phyloP scores from a whole-genome alignment of 163 green algal genomes.

The Scenedesmus sp. region DNA sequence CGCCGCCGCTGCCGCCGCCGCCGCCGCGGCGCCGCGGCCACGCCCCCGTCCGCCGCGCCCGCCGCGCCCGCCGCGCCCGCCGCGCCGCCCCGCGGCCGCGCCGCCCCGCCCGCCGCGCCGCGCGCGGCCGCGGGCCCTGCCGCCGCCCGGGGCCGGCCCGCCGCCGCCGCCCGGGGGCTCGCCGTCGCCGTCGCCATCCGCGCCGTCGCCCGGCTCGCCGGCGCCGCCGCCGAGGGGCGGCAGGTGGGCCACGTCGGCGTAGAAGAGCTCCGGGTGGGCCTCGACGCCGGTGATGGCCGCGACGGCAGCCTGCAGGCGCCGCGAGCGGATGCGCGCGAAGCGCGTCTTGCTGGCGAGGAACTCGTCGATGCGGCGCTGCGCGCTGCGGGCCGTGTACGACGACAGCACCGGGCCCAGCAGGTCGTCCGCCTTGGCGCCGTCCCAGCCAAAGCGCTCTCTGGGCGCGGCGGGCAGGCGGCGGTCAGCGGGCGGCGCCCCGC shows the following conservation, averaged over 20 bases:
- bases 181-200: neutral
- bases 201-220: neutral
- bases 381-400: slow-evolving; percentile 69
- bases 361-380: slow-evolving; percentile 80
- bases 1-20: neutral
- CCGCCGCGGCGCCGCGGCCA: neutral
- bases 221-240: neutral
- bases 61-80: neutral
- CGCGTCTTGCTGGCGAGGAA: slow-evolving; percentile 82
- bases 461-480: too few species aligned
- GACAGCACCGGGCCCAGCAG: slow-evolving; percentile 82
- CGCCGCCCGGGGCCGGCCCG: neutral
- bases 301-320: slow-evolving; percentile 69
- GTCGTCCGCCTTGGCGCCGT: slow-evolving; percentile 66
- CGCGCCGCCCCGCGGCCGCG: neutral
- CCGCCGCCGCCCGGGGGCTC: neutral
- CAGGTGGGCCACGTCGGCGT: slow-evolving; percentile 9
- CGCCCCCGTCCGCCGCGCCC: neutral
- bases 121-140: neutral
- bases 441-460: slow-evolving; percentile 67
- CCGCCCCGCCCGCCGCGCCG: neutral
- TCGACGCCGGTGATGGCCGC: slow-evolving; percentile 29
- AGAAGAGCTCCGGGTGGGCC: slow-evolving; percentile 33
- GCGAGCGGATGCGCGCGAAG: slow-evolving; percentile 94
- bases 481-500: neutral